A percentile compares a stretch with the other conserved stretches of the same genome.
These are phyloP conservation scores for Syzygium syzygioides DNA, from an alignment of 441 rosid genomes.

Conservation along the genomic window DNA sequence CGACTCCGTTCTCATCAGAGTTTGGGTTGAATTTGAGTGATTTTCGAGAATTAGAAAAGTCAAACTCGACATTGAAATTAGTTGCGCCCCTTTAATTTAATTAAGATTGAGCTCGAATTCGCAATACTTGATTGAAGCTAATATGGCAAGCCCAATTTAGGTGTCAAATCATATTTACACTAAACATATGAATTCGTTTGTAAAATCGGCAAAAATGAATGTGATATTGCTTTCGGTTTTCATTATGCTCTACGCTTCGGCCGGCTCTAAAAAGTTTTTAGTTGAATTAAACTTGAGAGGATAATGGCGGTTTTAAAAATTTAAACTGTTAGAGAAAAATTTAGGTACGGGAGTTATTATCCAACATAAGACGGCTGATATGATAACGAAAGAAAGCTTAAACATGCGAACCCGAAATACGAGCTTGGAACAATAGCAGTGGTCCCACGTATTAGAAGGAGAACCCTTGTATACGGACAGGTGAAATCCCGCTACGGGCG, in stretches of 20 bases:
- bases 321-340: background rate
- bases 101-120: background rate
- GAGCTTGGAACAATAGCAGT: background rate
- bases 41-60: background rate
- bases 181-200: background rate
- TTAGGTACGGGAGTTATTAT: background rate
- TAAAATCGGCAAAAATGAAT: background rate
- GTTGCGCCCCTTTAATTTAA: background rate
- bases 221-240: background rate
- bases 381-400: background rate
- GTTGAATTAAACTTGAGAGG: background rate
- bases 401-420: background rate
- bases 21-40: background rate
- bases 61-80: background rate
- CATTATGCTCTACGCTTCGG: background rate
- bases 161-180: background rate
- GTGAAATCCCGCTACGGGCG: background rate
- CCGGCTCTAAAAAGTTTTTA: background rate
- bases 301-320: accelerated
- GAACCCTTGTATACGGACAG: background rate
- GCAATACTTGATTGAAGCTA: background rate
- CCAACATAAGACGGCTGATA: background rate
- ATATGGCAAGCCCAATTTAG: background rate
- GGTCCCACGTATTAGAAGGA: background rate
- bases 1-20: background rate